These are phyloP conservation scores for Trichomonas tenax DNA, from an alignment of 208 protist species.

Conservation along the genomic window DNA sequence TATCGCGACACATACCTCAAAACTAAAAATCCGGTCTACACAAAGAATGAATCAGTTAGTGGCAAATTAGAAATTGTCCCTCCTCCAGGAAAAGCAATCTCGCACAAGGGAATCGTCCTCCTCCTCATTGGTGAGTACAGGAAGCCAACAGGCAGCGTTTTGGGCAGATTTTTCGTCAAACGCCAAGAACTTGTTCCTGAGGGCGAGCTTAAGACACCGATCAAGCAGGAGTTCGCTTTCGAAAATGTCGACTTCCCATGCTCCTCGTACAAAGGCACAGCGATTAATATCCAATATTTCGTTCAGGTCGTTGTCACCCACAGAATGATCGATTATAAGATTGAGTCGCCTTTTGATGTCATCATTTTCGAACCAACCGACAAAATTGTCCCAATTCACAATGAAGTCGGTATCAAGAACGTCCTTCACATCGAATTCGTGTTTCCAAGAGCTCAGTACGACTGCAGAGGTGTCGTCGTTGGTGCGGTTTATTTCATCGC, in stretches of 20 bases:
- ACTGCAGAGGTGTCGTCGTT: background rate
- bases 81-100: background rate
- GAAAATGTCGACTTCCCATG: background rate
- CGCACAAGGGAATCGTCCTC: background rate
- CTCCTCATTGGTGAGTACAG: background rate
- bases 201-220: background rate
- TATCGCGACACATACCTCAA: background rate
- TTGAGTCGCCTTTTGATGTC: background rate
- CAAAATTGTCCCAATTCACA: background rate
- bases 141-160: background rate
- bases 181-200: background rate
- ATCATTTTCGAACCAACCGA: background rate
- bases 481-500: background rate
- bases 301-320: background rate
- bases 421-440: slow-evolving; percentile 1
- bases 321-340: background rate
- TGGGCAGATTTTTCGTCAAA: background rate
- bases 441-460: background rate
- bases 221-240: background rate
- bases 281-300: background rate
- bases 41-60: background rate
- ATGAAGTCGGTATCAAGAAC: slow-evolving; percentile 5
- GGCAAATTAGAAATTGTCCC: background rate
- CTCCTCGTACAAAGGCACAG: background rate
- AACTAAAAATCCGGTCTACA: background rate